Evolutionary conservation across 2,329 filamentous ascomycete genomes (phyloP).

Genomic region (Xylariales sp.): DNA sequence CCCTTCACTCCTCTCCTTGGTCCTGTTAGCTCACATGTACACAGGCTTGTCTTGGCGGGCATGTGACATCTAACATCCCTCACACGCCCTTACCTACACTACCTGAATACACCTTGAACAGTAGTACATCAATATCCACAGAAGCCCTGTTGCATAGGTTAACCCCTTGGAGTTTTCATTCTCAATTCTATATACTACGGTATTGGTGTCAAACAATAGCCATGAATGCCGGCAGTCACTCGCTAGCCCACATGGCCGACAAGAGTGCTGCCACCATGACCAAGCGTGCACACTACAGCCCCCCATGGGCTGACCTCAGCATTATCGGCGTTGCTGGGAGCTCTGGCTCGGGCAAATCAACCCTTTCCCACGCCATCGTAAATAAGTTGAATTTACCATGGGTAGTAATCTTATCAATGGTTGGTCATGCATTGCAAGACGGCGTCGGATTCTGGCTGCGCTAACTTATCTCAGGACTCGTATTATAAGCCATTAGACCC

Average conservation of each 20-base stretch:
- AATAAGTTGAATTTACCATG: constrained; percentile 90
- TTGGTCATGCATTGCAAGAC: constrained; percentile 56
- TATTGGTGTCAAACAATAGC: constrained; percentile 26
- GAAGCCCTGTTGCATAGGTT: constrained; percentile 8
- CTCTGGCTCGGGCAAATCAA: constrained; percentile 96
- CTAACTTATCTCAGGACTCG: constrained; percentile 74
- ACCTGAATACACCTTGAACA: background rate
- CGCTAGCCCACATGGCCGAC: constrained; percentile 48
- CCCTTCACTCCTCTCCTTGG: constrained; percentile 13
- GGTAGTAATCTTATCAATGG: constrained; percentile 98
- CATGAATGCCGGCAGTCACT: constrained; percentile 48
- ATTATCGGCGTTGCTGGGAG: constrained; percentile 97
- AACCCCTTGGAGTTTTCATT: constrained; percentile 30
- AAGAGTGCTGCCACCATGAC: constrained; percentile 58
- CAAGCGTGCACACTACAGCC: constrained; percentile 81
- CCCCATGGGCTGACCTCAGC: constrained; percentile 94
- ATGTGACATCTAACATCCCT: constrained; percentile 29
- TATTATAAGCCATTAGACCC: constrained; percentile 92
- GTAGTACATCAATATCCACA: constrained; percentile 13
- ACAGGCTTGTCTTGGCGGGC: constrained; percentile 37
- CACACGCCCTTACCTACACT: constrained; percentile 9
- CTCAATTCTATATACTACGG: constrained; percentile 25
- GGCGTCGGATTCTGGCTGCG: constrained; percentile 15
- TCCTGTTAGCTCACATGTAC: constrained; percentile 29
- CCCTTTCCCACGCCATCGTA: constrained; percentile 90